These are phyloP conservation scores for Erodium maritimum DNA, from an alignment of 345 rosid species.

Conservation along the genomic window DNA sequence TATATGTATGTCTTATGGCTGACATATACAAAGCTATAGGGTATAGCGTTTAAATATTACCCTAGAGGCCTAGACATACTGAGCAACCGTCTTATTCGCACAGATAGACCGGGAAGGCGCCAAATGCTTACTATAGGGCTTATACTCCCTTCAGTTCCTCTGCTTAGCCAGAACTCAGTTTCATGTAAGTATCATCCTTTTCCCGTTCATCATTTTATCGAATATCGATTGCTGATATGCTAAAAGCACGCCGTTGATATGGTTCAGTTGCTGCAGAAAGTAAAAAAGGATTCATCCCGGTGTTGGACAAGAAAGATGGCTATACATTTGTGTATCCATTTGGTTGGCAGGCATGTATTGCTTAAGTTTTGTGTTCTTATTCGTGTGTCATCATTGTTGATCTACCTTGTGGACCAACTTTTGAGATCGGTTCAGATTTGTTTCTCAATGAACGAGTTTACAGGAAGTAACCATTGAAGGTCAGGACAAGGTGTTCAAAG, in stretches of 20 bases:
- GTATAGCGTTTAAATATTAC: not conserved
- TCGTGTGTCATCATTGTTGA: no score
- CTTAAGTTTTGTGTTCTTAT: no score
- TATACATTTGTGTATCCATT: slow-evolving; percentile 77
- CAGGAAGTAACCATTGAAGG: slow-evolving; percentile 82
- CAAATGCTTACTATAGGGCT: slow-evolving; percentile 45
- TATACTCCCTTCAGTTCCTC: slow-evolving; percentile 48
- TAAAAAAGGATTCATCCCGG: slow-evolving; percentile 60
- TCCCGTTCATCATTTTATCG: not conserved
- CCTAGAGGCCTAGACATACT: not conserved
- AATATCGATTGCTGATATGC: slow-evolving; percentile 25
- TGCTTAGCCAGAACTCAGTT: slow-evolving; percentile 32
- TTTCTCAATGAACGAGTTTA: not conserved
- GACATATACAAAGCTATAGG: no score
- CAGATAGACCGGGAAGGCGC: slow-evolving; percentile 60
- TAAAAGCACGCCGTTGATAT: slow-evolving; percentile 76
- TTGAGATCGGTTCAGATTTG: not conserved
- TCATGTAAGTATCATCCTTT: slow-evolving; percentile 43
- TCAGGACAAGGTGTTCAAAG: slow-evolving; percentile 90
- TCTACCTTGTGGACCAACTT: no score
- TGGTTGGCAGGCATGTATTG: slow-evolving; percentile 87
- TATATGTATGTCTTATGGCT: no score
- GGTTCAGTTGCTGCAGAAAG: slow-evolving; percentile 98
- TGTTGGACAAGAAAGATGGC: slow-evolving; percentile 69
- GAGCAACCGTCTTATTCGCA: not conserved